These are phyloP conservation scores for Mytilinidion resinicola DNA, from an alignment of 495 filamentous ascomycete genomes.

Conservation along the genomic window DNA sequence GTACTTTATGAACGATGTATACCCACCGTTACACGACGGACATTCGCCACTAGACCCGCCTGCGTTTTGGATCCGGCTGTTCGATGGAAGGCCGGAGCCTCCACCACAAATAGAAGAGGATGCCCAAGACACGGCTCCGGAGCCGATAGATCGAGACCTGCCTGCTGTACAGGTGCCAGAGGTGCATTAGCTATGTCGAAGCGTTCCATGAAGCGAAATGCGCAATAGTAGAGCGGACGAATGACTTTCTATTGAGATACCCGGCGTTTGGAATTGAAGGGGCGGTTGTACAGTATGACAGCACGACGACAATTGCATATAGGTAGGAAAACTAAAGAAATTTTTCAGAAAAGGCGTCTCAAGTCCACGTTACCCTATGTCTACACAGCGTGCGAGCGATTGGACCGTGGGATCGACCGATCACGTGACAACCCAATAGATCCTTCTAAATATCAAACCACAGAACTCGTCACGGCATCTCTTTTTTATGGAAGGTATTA, in stretches of 20 bases:
- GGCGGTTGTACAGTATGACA: no score
- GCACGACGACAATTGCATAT: no score
- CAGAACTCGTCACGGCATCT: no score
- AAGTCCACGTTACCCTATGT: no score
- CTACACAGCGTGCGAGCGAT: no score
- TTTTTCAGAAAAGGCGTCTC: no score
- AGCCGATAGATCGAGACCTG: not conserved
- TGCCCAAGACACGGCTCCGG: slow-evolving; percentile 3
- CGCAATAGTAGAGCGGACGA: not conserved
- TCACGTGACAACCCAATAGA: no score
- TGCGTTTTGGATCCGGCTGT: slow-evolving; percentile 81
- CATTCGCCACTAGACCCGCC: slow-evolving; percentile 86
- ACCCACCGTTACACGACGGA: slow-evolving; percentile 80
- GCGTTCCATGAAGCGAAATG: not conserved
- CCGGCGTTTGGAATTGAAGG: not conserved
- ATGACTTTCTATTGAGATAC: not conserved
- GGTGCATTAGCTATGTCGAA: not conserved
- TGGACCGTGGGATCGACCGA: no score
- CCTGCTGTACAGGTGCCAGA: slow-evolving; percentile 2
- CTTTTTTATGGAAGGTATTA: no score
- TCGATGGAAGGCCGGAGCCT: slow-evolving; percentile 46
- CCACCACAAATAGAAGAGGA: slow-evolving; percentile 5
- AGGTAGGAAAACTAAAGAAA: no score
- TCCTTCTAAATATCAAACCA: no score
- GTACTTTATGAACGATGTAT: slow-evolving; percentile 98